A percentile compares a stretch with the other conserved stretches of the same genome.
Conservation (phyloP, 208 protist genomes). For the Crithidia brevicula region DNA sequence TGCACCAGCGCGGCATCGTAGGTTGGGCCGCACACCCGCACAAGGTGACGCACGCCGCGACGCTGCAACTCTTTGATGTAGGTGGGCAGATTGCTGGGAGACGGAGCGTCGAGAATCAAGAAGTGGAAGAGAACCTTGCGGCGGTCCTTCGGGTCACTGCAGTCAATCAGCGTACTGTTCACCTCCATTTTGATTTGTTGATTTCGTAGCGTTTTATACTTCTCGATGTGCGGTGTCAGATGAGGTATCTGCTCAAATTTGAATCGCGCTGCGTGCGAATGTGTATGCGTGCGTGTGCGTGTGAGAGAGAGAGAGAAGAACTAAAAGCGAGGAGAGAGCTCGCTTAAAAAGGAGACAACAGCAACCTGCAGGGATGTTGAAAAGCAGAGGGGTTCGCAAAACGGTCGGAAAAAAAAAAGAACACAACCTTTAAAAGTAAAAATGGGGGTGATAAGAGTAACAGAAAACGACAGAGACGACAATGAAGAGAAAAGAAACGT, state of each 20-base stretch:
- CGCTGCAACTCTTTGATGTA: slow-evolving; percentile 91
- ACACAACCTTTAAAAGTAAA: not conserved
- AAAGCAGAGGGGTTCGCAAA: not conserved
- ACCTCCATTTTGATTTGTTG: no score
- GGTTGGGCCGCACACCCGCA: slow-evolving; percentile 88
- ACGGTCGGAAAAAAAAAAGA: not conserved
- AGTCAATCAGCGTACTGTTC: slow-evolving; percentile 86
- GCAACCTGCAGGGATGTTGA: no score
- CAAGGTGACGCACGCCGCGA: slow-evolving; percentile 76
- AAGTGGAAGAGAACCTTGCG: slow-evolving; percentile 67
- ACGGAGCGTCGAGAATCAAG: slow-evolving; percentile 88
- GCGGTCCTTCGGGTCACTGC: slow-evolving; percentile 51
- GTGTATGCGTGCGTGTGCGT: no score
- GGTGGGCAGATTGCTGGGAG: slow-evolving; percentile 85
- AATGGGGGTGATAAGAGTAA: not conserved
- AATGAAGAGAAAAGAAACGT: not conserved
- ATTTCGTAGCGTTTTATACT: no score
- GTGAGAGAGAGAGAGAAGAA: not conserved
- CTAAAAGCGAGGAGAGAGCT: no score
- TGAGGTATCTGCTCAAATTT: no score
- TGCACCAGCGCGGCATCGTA: slow-evolving; percentile 76
- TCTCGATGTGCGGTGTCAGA: no score
- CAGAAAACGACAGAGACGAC: not conserved
- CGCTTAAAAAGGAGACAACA: no score
- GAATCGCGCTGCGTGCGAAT: no score